phyloP scores from a whole-genome alignment of 2,329 filamentous ascomycete genomes.

The Exophiala aquamarina region DNA sequence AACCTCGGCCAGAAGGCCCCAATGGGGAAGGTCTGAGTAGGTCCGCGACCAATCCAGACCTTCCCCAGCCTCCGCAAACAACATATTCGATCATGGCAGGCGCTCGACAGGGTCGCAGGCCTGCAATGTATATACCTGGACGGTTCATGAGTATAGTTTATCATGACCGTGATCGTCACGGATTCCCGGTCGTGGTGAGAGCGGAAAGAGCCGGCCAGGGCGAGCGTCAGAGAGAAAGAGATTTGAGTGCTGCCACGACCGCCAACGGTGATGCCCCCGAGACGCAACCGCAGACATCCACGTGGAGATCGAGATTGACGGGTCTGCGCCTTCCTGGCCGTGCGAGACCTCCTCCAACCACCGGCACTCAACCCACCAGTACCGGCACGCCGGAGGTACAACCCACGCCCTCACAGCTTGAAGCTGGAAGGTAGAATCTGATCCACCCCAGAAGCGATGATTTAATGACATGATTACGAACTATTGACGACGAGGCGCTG shows the following conservation, averaged over 20 bases:
- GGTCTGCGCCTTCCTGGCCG: conserved; percentile 14
- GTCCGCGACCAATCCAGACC: conserved; percentile 11
- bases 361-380: background rate
- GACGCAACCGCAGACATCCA: background rate
- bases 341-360: conserved; percentile 4
- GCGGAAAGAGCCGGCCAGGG: conserved; percentile 20
- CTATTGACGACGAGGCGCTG: conserved; percentile 7
- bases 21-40: conserved; percentile 30
- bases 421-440: conserved; percentile 20
- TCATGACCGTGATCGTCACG: conserved; percentile 28
- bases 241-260: conserved; percentile 1
- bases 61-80: conserved; percentile 23
- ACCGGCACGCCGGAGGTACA: conserved; percentile 11
- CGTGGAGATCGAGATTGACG: conserved; percentile 13
- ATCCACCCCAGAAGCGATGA: conserved; percentile 13
- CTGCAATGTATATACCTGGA: conserved; percentile 38
- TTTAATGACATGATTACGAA: conserved; percentile 19
- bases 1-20: conserved; percentile 68
- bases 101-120: conserved; percentile 36
- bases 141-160: conserved; percentile 35
- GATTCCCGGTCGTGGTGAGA: conserved; percentile 24
- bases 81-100: conserved; percentile 33
- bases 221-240: conserved; percentile 10
- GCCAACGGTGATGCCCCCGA: conserved; percentile 2
- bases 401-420: conserved; percentile 23